phyloP scores from a whole-genome alignment of 305 asterid genomes.

The Withania somnifera region DNA sequence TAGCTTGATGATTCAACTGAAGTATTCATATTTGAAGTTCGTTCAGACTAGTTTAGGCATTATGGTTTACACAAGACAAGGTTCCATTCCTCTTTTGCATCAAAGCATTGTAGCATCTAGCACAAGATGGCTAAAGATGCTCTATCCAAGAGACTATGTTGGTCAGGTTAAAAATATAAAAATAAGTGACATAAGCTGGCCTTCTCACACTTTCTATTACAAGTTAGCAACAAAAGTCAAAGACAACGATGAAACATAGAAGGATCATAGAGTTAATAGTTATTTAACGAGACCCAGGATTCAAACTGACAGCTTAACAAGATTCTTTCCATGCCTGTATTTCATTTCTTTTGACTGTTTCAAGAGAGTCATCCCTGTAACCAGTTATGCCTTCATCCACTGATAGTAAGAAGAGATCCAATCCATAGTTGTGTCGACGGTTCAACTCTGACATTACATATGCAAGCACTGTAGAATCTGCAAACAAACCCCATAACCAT shows the following conservation, averaged over 20 bases:
- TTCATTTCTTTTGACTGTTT: constrained; percentile 95
- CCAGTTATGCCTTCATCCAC: constrained; percentile 98
- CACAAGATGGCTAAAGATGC: neutral
- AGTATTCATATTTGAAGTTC: neutral
- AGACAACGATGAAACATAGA: neutral
- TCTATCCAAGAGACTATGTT: neutral
- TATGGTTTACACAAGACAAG: neutral
- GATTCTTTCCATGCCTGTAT: constrained; percentile 44
- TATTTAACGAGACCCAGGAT: neutral
- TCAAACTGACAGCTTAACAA: neutral
- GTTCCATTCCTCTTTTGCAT: neutral
- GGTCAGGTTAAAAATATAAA: neutral
- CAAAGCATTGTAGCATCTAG: neutral
- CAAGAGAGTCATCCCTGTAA: constrained; percentile 93
- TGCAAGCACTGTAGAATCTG: constrained; percentile 98
- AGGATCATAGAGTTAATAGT: neutral
- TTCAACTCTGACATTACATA: constrained; percentile 84
- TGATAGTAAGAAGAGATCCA: constrained; percentile 91
- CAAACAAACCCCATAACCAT: constrained; percentile 4
- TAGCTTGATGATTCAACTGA: neutral
- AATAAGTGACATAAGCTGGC: neutral
- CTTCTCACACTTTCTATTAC: neutral
- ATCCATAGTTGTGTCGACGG: constrained; percentile 67
- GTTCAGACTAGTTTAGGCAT: neutral
- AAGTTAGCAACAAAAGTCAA: neutral